Evolutionary conservation across 2,329 filamentous ascomycete species (phyloP).

Genomic region (Neonectria ditissima): DNA sequence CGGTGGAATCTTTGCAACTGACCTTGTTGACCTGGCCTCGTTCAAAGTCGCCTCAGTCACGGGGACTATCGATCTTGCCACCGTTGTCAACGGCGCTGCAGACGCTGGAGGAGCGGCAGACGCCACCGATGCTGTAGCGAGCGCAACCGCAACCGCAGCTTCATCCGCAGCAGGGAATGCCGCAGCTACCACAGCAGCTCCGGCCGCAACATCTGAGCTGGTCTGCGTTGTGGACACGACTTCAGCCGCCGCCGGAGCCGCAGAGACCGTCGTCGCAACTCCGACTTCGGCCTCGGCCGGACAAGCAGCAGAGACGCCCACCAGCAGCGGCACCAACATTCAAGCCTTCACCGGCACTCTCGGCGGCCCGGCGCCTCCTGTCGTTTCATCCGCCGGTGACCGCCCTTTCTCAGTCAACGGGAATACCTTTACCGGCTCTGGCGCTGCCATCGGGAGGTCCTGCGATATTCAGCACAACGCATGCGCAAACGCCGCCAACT

Average conservation of each 20-base stretch:
- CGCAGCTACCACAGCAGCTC: slow-evolving; percentile 5
- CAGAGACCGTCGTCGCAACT: slow-evolving; percentile 9
- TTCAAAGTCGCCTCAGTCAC: slow-evolving; percentile 31
- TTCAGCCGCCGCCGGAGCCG: background rate
- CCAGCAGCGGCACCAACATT: slow-evolving; percentile 50
- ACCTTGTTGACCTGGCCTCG: slow-evolving; percentile 30
- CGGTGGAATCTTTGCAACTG: slow-evolving; percentile 42
- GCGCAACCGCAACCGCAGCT: slow-evolving; percentile 1
- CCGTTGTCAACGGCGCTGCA: slow-evolving; percentile 22
- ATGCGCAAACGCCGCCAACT: slow-evolving; percentile 62
- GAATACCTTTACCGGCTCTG: slow-evolving; percentile 63
- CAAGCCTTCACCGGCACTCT: slow-evolving; percentile 60
- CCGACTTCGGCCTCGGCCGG: slow-evolving; percentile 8
- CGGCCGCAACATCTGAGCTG: background rate
- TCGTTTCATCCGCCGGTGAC: slow-evolving; percentile 51
- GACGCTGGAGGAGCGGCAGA: slow-evolving; percentile 10
- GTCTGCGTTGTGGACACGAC: background rate
- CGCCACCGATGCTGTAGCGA: slow-evolving; percentile 1
- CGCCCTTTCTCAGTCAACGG: slow-evolving; percentile 66
- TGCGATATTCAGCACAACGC: slow-evolving; percentile 64
- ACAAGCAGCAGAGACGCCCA: slow-evolving; percentile 18
- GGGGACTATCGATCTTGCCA: slow-evolving; percentile 28
- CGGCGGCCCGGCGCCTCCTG: slow-evolving; percentile 57
- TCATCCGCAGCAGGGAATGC: background rate
- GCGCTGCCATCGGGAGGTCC: slow-evolving; percentile 60